Conservation (phyloP, 306 rosid species). For the Malus orientalis region DNA sequence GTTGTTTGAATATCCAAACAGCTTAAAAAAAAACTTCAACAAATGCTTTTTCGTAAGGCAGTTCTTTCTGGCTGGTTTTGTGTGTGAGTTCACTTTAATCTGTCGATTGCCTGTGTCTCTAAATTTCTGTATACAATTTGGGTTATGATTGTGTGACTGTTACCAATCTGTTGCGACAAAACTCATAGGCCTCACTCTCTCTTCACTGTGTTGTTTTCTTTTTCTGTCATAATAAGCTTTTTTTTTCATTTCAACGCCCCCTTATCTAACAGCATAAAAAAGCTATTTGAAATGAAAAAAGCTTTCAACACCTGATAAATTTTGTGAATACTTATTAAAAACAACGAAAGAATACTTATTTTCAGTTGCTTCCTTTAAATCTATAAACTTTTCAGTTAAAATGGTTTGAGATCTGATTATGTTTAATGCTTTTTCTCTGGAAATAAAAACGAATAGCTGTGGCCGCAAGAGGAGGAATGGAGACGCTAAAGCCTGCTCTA, state of each 20-base stretch:
- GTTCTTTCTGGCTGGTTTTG: neutral
- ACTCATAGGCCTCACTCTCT: neutral
- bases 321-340: neutral
- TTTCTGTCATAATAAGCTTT: neutral
- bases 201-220: neutral
- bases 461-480: conserved; percentile 76
- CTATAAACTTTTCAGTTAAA: neutral
- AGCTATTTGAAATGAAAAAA: too few relatives aligned
- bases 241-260: neutral
- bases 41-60: neutral
- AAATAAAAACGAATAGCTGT: conserved; percentile 39
- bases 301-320: too few relatives aligned
- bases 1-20: neutral
- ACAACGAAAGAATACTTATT: neutral
- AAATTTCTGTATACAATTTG: neutral
- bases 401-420: neutral
- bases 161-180: neutral
- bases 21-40: neutral
- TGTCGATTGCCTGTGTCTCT: neutral
- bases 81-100: neutral
- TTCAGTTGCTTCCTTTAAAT: neutral
- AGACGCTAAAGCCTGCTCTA: conserved; percentile 72
- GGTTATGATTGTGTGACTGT: neutral
- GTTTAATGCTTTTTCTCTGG: conserved; percentile 14
- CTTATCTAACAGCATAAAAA: neutral